Conservation (phyloP, 2,329 filamentous ascomycete species). For the Microdochium nivale region DNA sequence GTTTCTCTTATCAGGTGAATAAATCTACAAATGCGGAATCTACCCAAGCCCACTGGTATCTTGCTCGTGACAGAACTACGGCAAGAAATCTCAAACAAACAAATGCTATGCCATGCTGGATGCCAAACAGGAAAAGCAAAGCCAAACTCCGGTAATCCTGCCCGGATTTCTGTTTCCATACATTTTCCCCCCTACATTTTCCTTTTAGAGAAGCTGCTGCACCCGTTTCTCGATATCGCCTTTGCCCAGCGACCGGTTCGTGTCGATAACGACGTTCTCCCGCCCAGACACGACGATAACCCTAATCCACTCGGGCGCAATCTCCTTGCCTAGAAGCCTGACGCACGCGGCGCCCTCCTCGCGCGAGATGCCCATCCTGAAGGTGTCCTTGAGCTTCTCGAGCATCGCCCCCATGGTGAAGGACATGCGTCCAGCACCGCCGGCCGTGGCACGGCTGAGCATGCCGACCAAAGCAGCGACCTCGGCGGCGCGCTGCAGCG, state of each 20-base stretch:
- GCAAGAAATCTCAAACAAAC: background rate
- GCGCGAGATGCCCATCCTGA: constrained; percentile 43
- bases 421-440: constrained; percentile 45
- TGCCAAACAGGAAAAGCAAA: background rate
- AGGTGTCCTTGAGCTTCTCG: constrained; percentile 59
- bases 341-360: constrained; percentile 44
- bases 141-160: background rate
- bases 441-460: constrained; percentile 37
- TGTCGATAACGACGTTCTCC: constrained; percentile 50
- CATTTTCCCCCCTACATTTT: constrained; percentile 1
- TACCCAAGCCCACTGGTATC: background rate
- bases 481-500: constrained; percentile 60
- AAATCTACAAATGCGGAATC: background rate
- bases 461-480: constrained; percentile 60
- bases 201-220: constrained; percentile 9
- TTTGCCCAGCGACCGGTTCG: constrained; percentile 24
- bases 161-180: too few species aligned
- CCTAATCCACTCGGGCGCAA: constrained; percentile 48
- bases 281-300: constrained; percentile 41
- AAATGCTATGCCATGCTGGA: constrained; percentile 1
- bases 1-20: background rate
- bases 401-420: constrained; percentile 58
- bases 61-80: background rate
- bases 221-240: constrained; percentile 21
- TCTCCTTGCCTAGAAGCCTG: constrained; percentile 40